phyloP scores from a whole-genome alignment of 441 rosid species.

The Arabidopsis lyrata region DNA sequence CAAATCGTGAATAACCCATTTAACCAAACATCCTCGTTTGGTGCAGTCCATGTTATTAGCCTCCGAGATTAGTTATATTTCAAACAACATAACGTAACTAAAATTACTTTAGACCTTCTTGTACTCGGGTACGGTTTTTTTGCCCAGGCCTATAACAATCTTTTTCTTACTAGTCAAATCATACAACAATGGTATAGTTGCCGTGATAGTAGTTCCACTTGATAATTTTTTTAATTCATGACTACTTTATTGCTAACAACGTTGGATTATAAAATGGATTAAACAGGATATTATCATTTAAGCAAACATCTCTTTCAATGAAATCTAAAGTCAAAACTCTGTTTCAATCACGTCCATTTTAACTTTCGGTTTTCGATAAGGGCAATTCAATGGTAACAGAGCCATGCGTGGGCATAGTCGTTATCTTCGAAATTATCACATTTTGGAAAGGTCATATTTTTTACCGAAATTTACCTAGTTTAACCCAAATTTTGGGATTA shows the following conservation, averaged over 20 bases:
- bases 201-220: constrained; percentile 14
- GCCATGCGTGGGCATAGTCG: not conserved
- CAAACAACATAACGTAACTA: constrained; percentile 1
- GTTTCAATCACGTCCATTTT: constrained; percentile 4
- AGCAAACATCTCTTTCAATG: constrained; percentile 18
- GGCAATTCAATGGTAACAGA: constrained; percentile 25
- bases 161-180: constrained; percentile 24
- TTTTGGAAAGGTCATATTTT: not conserved
- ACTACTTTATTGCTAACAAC: constrained; percentile 31
- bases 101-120: not conserved
- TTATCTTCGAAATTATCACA: not conserved
- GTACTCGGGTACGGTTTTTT: too few species aligned
- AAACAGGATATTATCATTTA: not conserved
- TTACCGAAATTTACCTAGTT: too few species aligned
- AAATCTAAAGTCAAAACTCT: constrained; percentile 36
- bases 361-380: constrained; percentile 32
- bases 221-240: not conserved
- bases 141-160: constrained; percentile 9
- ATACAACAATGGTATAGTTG: constrained; percentile 27
- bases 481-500: too few species aligned
- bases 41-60: not conserved
- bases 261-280: constrained; percentile 16
- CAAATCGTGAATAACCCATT: constrained; percentile 10
- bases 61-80: not conserved
- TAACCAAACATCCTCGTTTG: constrained; percentile 9